These are phyloP conservation scores for Heliocybe sulcata DNA, from an alignment of 1,284 basidiomycete genomes.

Conservation along the genomic window DNA sequence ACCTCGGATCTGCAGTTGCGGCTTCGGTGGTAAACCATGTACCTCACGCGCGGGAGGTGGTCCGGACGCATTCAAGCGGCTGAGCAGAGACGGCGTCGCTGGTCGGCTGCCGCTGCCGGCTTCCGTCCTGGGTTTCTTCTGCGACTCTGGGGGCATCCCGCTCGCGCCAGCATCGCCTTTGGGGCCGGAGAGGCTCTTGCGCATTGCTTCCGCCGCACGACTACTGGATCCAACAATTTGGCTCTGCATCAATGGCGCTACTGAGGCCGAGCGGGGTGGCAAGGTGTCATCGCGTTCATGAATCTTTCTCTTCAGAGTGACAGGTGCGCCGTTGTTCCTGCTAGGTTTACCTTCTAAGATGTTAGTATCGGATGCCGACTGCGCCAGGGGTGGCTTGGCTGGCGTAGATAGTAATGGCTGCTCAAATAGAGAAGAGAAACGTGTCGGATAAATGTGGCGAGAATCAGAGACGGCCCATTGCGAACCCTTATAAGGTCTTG, in stretches of 20 bases:
- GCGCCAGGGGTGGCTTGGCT: slow-evolving; percentile 10
- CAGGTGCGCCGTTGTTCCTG: not conserved
- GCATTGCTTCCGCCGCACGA: not conserved
- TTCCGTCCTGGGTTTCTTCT: slow-evolving; percentile 25
- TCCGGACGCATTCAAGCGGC: slow-evolving; percentile 24
- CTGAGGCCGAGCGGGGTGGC: not conserved
- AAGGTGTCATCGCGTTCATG: not conserved
- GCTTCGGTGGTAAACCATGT: slow-evolving; percentile 13
- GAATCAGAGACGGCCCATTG: slow-evolving; percentile 41
- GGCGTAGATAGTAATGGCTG: slow-evolving; percentile 34
- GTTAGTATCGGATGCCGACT: slow-evolving; percentile 7
- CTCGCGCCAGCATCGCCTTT: slow-evolving; percentile 2
- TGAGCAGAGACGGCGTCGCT: slow-evolving; percentile 33
- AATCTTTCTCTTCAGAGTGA: not conserved
- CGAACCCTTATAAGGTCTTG: slow-evolving; percentile 60
- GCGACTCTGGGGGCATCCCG: slow-evolving; percentile 16
- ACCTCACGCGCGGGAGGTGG: slow-evolving; percentile 13
- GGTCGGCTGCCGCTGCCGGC: slow-evolving; percentile 15
- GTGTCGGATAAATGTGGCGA: slow-evolving; percentile 36
- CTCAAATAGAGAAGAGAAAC: slow-evolving; percentile 38
- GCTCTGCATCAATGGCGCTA: not conserved
- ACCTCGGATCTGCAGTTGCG: not conserved
- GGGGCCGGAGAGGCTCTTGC: not conserved
- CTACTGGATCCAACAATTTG: not conserved
- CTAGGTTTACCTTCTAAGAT: slow-evolving; percentile 9